Evolutionary conservation across 164 flowering plant species (phyloP), one percentile per base, ranked within the genome.

Genomic region (Kingdonia uniflora): DNA sequence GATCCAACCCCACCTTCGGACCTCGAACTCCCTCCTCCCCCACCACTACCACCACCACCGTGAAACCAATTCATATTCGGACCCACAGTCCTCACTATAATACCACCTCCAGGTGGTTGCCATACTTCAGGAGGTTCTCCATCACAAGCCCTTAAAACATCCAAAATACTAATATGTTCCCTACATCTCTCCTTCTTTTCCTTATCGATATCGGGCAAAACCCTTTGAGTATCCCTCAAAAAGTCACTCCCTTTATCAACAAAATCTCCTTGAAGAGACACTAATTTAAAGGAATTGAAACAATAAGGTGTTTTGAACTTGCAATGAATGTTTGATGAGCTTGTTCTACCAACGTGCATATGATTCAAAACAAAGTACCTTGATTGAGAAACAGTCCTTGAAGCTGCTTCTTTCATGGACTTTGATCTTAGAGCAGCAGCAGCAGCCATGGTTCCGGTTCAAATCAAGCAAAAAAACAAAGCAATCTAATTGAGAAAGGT

Each of bases 61-160:
- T 68, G 63, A 22, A 60, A 59, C 42, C 56, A 51, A 29, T 56
- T 60, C 56, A 19, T 20, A 33, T 42, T 39, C 12, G 52, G 52
- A 15, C 33, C 65, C 11, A 53, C 67, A 0, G 69, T 53, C 48
- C 72, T 60, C 16, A 75, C 64, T 19, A 66, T 52, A 66, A 75
- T 24, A 13, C 81, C 86, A 40, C 71, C 94, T 13, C 82, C 85
- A 2, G 82, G 74, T 6, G 79, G 88, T 71, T 80, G 81, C 97
- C 97, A 91, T 14, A 76, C 70, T 79, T 87, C 91, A 5, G 91
- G 89, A 1, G 91, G 95, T 26, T 87, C 95, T 12, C 86, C 92
- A 57, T 10, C 11, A 35, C 5, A 23, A 17, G 77, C 68, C 59
- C 63, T 65, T 55, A 66, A 59, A 22, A 57, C 50, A 42, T 33